phyloP scores from a whole-genome alignment of 1,139 yeast genomes.

The Petasospora rhodanensis region DNA sequence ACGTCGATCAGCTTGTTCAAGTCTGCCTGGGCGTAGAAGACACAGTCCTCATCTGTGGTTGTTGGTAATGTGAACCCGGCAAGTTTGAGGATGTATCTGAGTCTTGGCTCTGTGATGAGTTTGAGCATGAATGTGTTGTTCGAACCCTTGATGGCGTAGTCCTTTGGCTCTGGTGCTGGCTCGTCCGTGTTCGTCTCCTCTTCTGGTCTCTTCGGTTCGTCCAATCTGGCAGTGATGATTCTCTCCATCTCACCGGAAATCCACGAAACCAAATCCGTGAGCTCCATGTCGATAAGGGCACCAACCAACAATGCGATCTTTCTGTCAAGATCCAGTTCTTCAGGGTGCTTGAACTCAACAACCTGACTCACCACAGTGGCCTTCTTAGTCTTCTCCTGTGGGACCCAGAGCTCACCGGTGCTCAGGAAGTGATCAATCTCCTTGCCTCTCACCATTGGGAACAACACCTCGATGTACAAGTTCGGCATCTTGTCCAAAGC shows the following conservation, averaged over 20 bases:
- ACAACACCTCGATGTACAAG: conserved; percentile 63
- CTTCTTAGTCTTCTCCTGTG: conserved; percentile 1
- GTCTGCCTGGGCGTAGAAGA: conserved; percentile 18
- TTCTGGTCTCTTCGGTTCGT: no score
- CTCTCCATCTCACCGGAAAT: conserved; percentile 37
- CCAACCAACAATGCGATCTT: conserved; percentile 45
- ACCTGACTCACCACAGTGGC: conserved; percentile 4
- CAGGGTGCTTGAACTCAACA: conserved; percentile 18
- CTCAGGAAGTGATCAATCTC: conserved; percentile 38
- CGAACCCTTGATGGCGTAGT: conserved; percentile 9
- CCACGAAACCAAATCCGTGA: conserved; percentile 40
- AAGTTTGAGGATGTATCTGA: conserved; percentile 29
- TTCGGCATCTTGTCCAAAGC: conserved; percentile 49
- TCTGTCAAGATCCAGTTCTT: conserved; percentile 37
- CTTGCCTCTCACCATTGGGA: conserved; percentile 53
- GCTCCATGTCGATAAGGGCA: conserved; percentile 43
- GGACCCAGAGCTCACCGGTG: conserved; percentile 46
- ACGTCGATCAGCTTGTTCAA: conserved; percentile 24
- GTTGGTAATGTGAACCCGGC: conserved; percentile 29
- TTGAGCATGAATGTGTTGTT: conserved; percentile 9
- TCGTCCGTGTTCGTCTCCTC: no score
- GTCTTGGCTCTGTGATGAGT: conserved; percentile 27
- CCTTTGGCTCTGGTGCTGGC: conserved; percentile 3
- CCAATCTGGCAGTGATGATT: conserved; percentile 22
- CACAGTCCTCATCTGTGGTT: conserved; percentile 19